Evolutionary conservation across 345 rosid species (phyloP), one percentile per base, ranked within the genome.

Genomic region (Kandelia obovata): DNA sequence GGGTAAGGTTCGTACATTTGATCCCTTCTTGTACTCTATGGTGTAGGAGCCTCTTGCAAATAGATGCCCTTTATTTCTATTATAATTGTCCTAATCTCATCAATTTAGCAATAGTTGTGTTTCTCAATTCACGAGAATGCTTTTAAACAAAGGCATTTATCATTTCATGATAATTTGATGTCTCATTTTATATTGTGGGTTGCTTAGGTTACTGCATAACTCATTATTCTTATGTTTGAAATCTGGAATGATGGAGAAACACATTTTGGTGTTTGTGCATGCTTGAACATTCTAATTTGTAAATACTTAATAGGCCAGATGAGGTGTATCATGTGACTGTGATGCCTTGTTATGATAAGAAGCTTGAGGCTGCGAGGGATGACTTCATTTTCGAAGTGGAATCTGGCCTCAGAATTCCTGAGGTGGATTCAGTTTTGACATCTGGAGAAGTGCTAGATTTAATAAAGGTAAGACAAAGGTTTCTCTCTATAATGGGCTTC

Each of bases 311-410:
- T 76, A 95, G 99, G 89, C 84, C 90, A 15, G 84, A 90, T 8
- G 90, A 95, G 68, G 75, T 92, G 57, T 90, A 90, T 79, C 98
- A 95, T 81, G 97, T 90, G 64, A 90, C 97, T 26, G 91, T 92
- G 76, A 95, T 95, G 98, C 99, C 98, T 7, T 95, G 98, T 68
- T 92, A 90, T 74, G 99, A 95, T 79, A 95, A 92, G 83, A 95
- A 92, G 89, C 96, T 92, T 2, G 98, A 95, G 82, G 99, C 98
- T 67, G 72, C 87, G 1, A 88, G 99, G 78, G 94, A 90, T 7
- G 94, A 95, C 80, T 95, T 95, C 32, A 81, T 75, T 67, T 90
- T 87, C 71, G 84, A 83, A 62, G 81, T 63, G 43, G 94, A 80
- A 65, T 61, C 83, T 73, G 76, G 69, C 62, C 68, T 35, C 37